A percentile compares a stretch with the other conserved stretches of the same genome.
These are phyloP conservation scores for Haplosporangium gracile DNA, from an alignment of 192 early-diverging fungal genomes.

Conservation along the genomic window DNA sequence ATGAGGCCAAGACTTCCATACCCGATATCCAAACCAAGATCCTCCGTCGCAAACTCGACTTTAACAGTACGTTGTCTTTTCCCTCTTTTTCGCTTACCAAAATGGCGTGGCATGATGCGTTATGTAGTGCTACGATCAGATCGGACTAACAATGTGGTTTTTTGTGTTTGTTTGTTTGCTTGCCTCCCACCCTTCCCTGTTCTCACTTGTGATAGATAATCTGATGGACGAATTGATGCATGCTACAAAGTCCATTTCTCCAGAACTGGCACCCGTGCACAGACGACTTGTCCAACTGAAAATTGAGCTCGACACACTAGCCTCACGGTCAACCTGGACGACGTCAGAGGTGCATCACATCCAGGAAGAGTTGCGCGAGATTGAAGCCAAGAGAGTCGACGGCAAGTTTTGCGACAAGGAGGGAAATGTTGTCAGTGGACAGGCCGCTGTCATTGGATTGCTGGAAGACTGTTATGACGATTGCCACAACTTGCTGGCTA, in stretches of 20 bases:
- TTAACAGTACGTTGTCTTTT: constrained; percentile 27
- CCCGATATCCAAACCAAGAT: constrained; percentile 60
- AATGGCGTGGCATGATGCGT: background rate
- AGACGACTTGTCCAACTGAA: constrained; percentile 78
- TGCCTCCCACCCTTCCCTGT: background rate
- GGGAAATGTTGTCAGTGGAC: constrained; percentile 82
- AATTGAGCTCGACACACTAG: constrained; percentile 65
- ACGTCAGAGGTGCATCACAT: constrained; percentile 61
- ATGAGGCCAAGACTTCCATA: constrained; percentile 54
- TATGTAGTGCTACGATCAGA: background rate
- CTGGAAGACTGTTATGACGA: constrained; percentile 87
- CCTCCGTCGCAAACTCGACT: constrained; percentile 59
- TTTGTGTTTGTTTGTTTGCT: background rate
- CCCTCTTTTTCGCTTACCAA: constrained; percentile 9
- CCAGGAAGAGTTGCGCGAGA: constrained; percentile 81
- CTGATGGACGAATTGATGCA: constrained; percentile 65
- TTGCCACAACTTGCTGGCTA: constrained; percentile 83
- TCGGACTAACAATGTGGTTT: constrained; percentile 1
- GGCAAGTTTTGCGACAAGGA: constrained; percentile 82
- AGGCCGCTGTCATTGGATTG: constrained; percentile 85
- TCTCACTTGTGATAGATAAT: constrained; percentile 45
- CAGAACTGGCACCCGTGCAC: constrained; percentile 81
- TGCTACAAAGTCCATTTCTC: constrained; percentile 72
- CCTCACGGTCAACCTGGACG: constrained; percentile 46
- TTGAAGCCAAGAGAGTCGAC: constrained; percentile 83